phyloP scores from a whole-genome alignment of 441 rosid genomes.

The Aquilaria agallochum region DNA sequence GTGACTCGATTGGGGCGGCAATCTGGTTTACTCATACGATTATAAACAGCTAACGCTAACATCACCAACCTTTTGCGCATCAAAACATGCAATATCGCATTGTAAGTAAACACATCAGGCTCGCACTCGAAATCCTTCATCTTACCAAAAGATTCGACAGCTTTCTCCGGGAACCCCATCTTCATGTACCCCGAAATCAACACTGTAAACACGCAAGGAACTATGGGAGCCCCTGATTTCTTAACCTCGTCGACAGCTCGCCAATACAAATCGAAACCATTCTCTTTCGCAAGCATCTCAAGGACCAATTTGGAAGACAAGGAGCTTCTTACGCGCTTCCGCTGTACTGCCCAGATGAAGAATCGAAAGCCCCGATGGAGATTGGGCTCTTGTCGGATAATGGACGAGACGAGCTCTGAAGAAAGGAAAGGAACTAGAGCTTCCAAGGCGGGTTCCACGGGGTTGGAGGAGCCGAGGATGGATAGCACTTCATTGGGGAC shows the following conservation, averaged over 20 bases:
- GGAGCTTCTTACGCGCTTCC: conserved; percentile 39
- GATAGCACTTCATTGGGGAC: conserved; percentile 40
- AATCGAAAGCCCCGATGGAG: conserved; percentile 59
- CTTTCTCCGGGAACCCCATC: conserved; percentile 52
- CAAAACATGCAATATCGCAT: conserved; percentile 41
- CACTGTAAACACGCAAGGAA: conserved; percentile 45
- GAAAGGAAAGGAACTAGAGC: conserved; percentile 59
- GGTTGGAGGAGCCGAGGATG: conserved; percentile 37
- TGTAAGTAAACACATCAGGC: conserved; percentile 65
- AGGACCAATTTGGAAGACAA: conserved; percentile 27
- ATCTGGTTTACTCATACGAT: conserved; percentile 60
- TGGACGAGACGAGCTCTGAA: conserved; percentile 36
- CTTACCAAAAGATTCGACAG: conserved; percentile 64
- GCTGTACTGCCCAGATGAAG: conserved; percentile 70
- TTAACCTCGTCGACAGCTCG: conserved; percentile 49
- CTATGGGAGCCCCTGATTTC: conserved; percentile 25
- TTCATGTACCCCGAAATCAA: conserved; percentile 56
- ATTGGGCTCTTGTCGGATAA: conserved; percentile 44
- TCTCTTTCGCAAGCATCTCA: conserved; percentile 38
- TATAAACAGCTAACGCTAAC: conserved; percentile 60
- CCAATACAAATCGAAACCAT: conserved; percentile 60
- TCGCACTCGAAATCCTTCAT: conserved; percentile 61
- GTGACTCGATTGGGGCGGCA: conserved; percentile 51
- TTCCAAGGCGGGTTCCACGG: conserved; percentile 74
- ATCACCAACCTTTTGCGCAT: conserved; percentile 35